Conservation (phyloP, 2,329 filamentous ascomycete species). For the Colletotrichum limetticola region DNA sequence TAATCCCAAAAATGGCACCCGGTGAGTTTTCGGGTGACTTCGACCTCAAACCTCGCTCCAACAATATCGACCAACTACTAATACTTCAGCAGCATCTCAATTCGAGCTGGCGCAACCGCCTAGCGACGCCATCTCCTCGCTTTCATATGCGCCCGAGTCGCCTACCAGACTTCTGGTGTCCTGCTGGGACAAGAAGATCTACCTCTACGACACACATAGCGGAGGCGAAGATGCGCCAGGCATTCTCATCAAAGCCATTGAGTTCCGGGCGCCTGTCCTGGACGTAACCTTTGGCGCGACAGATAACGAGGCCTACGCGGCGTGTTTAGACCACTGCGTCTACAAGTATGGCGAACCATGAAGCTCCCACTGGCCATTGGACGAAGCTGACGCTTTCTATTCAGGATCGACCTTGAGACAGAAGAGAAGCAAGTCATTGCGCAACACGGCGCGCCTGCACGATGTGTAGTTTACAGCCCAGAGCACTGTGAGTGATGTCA, state of each 20-base stretch:
- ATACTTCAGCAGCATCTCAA: constrained; percentile 67
- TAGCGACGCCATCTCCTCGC: constrained; percentile 84
- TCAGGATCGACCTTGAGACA: constrained; percentile 74
- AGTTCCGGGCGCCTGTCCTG: constrained; percentile 86
- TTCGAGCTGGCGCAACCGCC: constrained; percentile 87
- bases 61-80: constrained; percentile 21
- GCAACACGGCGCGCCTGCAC: constrained; percentile 82
- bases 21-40: constrained; percentile 42
- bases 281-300: constrained; percentile 90
- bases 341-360: constrained; percentile 64
- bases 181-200: constrained; percentile 93
- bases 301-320: constrained; percentile 86
- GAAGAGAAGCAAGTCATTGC: constrained; percentile 80
- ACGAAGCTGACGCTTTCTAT: background rate
- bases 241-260: constrained; percentile 76
- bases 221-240: constrained; percentile 67
- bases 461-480: constrained; percentile 83
- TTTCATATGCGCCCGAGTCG: constrained; percentile 85
- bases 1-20: constrained; percentile 49
- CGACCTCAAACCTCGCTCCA: background rate
- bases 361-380: background rate
- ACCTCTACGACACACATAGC: constrained; percentile 81
- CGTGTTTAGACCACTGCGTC: constrained; percentile 88
- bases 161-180: constrained; percentile 84
- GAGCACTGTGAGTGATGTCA: constrained; percentile 67